Percentiles rank a stretch among this genome's conserved stretches.
Conservation (phyloP, 352 stramenopile species). For the Albugo candida region DNA sequence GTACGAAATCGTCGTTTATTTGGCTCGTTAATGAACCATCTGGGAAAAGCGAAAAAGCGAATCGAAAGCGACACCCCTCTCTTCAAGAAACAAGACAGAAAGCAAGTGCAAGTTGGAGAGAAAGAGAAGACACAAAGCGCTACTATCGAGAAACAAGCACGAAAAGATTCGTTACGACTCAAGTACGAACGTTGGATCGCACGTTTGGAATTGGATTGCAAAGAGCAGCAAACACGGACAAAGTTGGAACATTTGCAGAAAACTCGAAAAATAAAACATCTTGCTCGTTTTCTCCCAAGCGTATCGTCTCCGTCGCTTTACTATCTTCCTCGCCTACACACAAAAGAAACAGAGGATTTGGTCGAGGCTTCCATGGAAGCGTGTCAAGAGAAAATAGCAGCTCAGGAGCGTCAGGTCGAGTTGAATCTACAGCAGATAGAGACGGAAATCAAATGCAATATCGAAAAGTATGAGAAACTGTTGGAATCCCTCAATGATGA, state of each 20-base stretch:
- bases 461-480: not conserved
- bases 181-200: constrained; percentile 26
- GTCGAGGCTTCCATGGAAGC: constrained; percentile 47
- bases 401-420: constrained; percentile 20
- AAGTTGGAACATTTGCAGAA: constrained; percentile 45
- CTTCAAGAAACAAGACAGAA: constrained; percentile 48
- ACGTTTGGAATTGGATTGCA: constrained; percentile 24
- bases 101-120: constrained; percentile 36
- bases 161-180: constrained; percentile 14
- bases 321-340: constrained; percentile 52
- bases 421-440: constrained; percentile 10
- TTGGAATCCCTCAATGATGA: not conserved
- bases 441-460: not conserved
- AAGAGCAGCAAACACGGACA: constrained; percentile 24
- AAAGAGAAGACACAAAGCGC: constrained; percentile 50
- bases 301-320: constrained; percentile 45
- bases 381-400: constrained; percentile 33
- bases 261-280: constrained; percentile 17
- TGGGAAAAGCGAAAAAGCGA: constrained; percentile 57
- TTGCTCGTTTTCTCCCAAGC: constrained; percentile 46
- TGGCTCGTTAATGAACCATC: constrained; percentile 56
- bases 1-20: constrained; percentile 63
- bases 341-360: constrained; percentile 55
- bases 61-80: constrained; percentile 59
- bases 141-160: constrained; percentile 20